A percentile compares a stretch with the other conserved stretches of the same genome.
These are phyloP conservation scores for Gyromitra esculenta DNA, from an alignment of 2,329 filamentous ascomycete species.

Conservation along the genomic window DNA sequence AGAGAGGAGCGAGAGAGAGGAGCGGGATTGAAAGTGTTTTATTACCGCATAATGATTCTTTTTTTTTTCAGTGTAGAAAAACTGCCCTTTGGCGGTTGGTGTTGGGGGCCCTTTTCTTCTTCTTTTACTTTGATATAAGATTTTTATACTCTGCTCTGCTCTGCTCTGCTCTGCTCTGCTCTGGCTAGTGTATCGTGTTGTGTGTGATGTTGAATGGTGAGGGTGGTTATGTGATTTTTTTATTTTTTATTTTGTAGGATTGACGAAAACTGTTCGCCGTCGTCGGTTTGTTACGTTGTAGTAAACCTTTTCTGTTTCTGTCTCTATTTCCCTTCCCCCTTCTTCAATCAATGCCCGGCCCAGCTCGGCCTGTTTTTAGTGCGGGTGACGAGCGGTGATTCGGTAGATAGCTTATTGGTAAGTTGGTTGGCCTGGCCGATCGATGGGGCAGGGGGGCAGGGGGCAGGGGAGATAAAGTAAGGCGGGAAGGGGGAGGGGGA, in stretches of 20 bases:
- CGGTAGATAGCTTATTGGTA: not conserved
- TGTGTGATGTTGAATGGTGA: not conserved
- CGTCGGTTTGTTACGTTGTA: too few species aligned
- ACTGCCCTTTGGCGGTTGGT: not conserved
- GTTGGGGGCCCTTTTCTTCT: not conserved
- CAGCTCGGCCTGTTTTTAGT: too few species aligned
- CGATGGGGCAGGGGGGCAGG: too few species aligned
- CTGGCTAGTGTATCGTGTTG: not conserved
- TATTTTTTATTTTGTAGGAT: not conserved
- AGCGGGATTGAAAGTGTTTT: not conserved
- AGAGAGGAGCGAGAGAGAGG: not conserved
- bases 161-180: not conserved
- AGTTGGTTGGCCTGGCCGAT: too few species aligned
- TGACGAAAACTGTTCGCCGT: too few species aligned
- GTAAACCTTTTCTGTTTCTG: too few species aligned
- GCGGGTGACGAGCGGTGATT: not conserved
- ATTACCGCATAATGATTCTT: not conserved
- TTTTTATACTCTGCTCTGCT: slow-evolving; percentile 4
- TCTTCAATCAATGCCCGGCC: too few species aligned
- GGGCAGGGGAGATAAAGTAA: too few species aligned
- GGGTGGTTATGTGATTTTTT: too few species aligned
- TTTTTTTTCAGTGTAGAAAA: not conserved
- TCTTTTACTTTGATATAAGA: too few species aligned
- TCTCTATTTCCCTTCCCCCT: too few species aligned
- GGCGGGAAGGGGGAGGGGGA: too few species aligned